A percentile compares a stretch with the other conserved stretches of the same genome.
Conservation (phyloP, 768 basidiomycete species). For the Rhodotorula toruloides region DNA sequence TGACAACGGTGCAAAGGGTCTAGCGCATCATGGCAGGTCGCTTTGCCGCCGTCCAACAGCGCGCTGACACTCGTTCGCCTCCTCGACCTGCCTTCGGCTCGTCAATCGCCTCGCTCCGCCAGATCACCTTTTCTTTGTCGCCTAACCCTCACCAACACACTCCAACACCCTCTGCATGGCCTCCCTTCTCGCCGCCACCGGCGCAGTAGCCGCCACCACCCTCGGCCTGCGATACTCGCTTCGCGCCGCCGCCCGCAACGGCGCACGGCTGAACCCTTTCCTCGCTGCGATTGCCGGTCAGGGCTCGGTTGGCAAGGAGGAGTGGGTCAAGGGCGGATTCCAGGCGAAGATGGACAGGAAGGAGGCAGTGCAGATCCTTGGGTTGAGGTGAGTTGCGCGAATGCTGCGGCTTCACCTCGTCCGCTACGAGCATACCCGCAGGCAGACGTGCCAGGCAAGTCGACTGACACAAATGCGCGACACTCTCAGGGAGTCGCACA, state of each 20-base stretch:
- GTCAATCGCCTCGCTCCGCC: background rate
- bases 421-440: background rate
- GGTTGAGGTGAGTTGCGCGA: conserved; percentile 67
- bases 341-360: conserved; percentile 90
- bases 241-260: conserved; percentile 46
- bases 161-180: conserved; percentile 54
- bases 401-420: background rate
- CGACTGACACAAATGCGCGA: background rate
- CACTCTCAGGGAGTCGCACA: conserved; percentile 65
- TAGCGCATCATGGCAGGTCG: no score
- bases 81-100: background rate
- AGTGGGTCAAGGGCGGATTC: conserved; percentile 93
- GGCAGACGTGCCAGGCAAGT: background rate
- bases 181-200: conserved; percentile 69
- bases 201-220: conserved; percentile 65
- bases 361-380: conserved; percentile 85
- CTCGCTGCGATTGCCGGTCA: conserved; percentile 37
- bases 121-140: background rate
- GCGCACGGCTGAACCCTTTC: conserved; percentile 35
- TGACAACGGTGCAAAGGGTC: no score
- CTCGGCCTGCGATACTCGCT: conserved; percentile 67
- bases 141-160: no score
- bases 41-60: no score
- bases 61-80: background rate
- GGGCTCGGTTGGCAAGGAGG: conserved; percentile 49